Percentiles rank a stretch among this genome's conserved stretches.
These are phyloP conservation scores for Areca catechu DNA, from an alignment of 176 grass and related monocot genomes.

Conservation along the genomic window DNA sequence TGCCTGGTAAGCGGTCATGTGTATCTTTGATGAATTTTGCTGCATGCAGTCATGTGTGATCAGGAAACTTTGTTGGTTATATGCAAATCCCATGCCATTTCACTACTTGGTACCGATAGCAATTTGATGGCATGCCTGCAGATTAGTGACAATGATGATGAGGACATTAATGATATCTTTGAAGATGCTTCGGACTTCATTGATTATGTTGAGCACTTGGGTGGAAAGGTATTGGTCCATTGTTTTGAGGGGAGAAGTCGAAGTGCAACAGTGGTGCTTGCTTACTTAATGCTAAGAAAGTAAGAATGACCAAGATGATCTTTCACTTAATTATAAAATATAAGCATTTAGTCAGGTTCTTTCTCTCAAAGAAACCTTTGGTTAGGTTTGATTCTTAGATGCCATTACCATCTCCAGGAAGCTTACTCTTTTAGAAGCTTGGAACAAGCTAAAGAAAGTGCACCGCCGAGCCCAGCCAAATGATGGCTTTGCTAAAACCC, in stretches of 20 bases:
- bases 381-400: no score
- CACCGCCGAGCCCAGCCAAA: constrained; percentile 81
- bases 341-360: neutral
- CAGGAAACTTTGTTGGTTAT: no score
- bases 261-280: constrained; percentile 77
- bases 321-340: neutral
- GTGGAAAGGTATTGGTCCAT: constrained; percentile 87
- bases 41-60: no score
- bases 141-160: constrained; percentile 83
- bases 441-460: constrained; percentile 73
- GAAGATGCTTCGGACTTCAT: constrained; percentile 91
- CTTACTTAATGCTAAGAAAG: constrained; percentile 87
- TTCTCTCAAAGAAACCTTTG: no score
- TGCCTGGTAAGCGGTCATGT: no score
- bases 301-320: constrained; percentile 18
- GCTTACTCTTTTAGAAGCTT: constrained; percentile 69
- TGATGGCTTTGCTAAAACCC: constrained; percentile 73
- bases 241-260: constrained; percentile 96
- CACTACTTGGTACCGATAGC: neutral
- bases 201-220: constrained; percentile 45
- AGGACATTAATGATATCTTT: constrained; percentile 68
- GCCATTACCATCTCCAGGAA: constrained; percentile 24
- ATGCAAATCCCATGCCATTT: no score
- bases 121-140: constrained; percentile 23
- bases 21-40: no score